A percentile compares a stretch with the other conserved stretches of the same genome.
phyloP scores from a whole-genome alignment of 495 filamentous ascomycete genomes.

The Podospora australis region DNA sequence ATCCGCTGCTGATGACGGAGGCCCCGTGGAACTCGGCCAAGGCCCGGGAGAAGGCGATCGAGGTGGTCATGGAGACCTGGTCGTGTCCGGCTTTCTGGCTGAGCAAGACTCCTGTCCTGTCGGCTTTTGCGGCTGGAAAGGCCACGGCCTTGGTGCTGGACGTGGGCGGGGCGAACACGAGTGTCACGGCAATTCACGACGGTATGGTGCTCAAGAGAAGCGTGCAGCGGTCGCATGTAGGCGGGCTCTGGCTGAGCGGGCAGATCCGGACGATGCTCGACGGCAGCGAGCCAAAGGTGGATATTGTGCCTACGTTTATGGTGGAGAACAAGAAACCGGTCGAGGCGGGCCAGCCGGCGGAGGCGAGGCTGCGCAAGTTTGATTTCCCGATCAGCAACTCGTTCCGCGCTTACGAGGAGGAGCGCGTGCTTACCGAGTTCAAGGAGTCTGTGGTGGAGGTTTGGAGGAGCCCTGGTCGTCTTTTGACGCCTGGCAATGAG shows the following conservation, averaged over 20 bases:
- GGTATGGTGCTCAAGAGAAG: constrained; percentile 89
- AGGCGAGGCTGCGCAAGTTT: constrained; percentile 50
- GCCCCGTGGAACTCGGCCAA: constrained; percentile 86
- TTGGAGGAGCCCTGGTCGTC: constrained; percentile 76
- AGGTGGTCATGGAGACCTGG: constrained; percentile 94
- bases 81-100: constrained; percentile 90
- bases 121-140: constrained; percentile 81
- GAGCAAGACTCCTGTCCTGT: constrained; percentile 50
- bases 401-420: constrained; percentile 80
- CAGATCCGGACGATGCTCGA: constrained; percentile 80
- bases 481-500: constrained; percentile 54
- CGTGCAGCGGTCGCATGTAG: constrained; percentile 73
- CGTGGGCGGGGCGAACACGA: constrained; percentile 84
- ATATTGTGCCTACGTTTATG: constrained; percentile 79
- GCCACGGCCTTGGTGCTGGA: constrained; percentile 87
- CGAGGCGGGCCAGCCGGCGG: constrained; percentile 75
- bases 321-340: constrained; percentile 79
- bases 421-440: constrained; percentile 88
- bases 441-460: constrained; percentile 95
- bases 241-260: constrained; percentile 80
- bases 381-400: constrained; percentile 57
- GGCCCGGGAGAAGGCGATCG: constrained; percentile 82
- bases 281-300: constrained; percentile 66
- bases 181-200: constrained; percentile 87
- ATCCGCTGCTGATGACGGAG: constrained; percentile 89